phyloP scores from a whole-genome alignment of 768 basidiomycete genomes.

The Hydnomerulius pinastri region DNA sequence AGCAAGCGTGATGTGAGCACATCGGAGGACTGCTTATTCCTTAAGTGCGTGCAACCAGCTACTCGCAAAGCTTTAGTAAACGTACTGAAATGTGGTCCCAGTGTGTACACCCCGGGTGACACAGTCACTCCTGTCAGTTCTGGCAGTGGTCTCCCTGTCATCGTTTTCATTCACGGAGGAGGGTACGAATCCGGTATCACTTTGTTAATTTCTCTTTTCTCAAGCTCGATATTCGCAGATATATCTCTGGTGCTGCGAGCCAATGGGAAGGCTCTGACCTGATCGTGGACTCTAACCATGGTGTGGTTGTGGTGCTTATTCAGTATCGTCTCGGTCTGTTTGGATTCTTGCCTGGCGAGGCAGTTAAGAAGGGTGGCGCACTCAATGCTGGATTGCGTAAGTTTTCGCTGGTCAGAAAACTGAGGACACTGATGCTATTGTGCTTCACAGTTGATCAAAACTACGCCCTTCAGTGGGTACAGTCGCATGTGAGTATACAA shows the following conservation, averaged over 20 bases:
- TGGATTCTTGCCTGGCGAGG: conserved; percentile 46
- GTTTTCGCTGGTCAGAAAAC: conserved; percentile 14
- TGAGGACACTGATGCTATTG: neutral
- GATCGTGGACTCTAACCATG: conserved; percentile 25
- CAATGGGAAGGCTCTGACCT: conserved; percentile 25
- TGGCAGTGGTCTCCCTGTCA: conserved; percentile 27
- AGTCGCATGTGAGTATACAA: conserved; percentile 26
- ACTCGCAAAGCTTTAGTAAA: too few relatives aligned
- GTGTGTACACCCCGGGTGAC: conserved; percentile 25
- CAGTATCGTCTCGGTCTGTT: conserved; percentile 39
- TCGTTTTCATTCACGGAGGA: conserved; percentile 40
- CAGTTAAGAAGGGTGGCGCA: conserved; percentile 43
- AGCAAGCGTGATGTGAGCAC: conserved; percentile 8
- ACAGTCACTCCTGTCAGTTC: neutral
- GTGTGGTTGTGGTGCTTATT: conserved; percentile 30
- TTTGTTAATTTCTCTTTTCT: neutral
- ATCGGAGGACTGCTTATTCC: conserved; percentile 27
- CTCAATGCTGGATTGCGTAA: conserved; percentile 51
- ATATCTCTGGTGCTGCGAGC: conserved; percentile 18
- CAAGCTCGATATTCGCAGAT: conserved; percentile 17
- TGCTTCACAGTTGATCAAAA: conserved; percentile 35
- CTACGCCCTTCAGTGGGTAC: conserved; percentile 38
- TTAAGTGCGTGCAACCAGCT: conserved; percentile 20
- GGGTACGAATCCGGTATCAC: conserved; percentile 17
- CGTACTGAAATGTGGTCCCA: too few relatives aligned